These are phyloP conservation scores for Clathrospora elynae DNA, from an alignment of 2,329 filamentous ascomycete species.

Conservation along the genomic window DNA sequence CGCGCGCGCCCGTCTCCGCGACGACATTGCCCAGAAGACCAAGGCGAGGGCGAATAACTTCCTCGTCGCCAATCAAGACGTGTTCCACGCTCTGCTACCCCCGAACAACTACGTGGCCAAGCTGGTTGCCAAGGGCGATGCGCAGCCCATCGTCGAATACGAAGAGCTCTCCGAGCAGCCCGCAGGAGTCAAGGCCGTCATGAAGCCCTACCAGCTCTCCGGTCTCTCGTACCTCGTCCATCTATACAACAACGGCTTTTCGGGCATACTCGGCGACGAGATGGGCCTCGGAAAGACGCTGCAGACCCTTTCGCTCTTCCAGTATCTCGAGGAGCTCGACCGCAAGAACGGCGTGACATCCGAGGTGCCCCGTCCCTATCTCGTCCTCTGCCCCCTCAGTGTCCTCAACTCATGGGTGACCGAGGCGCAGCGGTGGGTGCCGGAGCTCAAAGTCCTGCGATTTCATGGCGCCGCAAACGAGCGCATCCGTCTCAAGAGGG, in stretches of 20 bases:
- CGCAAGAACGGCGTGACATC: constrained; percentile 50
- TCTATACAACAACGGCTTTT: constrained; percentile 98
- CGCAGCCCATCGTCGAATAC: constrained; percentile 47
- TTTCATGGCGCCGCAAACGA: constrained; percentile 91
- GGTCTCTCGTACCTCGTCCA: constrained; percentile 99
- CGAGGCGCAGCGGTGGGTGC: constrained; percentile 98
- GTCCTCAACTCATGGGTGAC: constrained; percentile 97
- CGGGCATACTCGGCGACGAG: constrained; percentile 96
- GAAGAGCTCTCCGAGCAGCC: constrained; percentile 52
- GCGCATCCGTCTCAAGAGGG: constrained; percentile 72
- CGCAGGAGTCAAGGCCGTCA: constrained; percentile 53
- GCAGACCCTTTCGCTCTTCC: constrained; percentile 95
- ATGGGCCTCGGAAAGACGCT: constrained; percentile 99
- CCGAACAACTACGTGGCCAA: constrained; percentile 51
- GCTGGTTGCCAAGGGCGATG: constrained; percentile 34
- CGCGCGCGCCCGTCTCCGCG: constrained; percentile 49
- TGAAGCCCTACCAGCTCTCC: constrained; percentile 98
- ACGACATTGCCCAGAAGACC: constrained; percentile 50
- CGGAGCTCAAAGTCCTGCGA: constrained; percentile 79
- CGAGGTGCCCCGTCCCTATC: constrained; percentile 80
- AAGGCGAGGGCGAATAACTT: constrained; percentile 55
- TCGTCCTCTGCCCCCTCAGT: constrained; percentile 95
- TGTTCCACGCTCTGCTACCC: constrained; percentile 56
- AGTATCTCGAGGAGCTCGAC: constrained; percentile 94
- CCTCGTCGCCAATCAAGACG: constrained; percentile 52